These are phyloP conservation scores for Epichloe glyceriae DNA, from an alignment of 2,329 filamentous ascomycete genomes.

Conservation along the genomic window DNA sequence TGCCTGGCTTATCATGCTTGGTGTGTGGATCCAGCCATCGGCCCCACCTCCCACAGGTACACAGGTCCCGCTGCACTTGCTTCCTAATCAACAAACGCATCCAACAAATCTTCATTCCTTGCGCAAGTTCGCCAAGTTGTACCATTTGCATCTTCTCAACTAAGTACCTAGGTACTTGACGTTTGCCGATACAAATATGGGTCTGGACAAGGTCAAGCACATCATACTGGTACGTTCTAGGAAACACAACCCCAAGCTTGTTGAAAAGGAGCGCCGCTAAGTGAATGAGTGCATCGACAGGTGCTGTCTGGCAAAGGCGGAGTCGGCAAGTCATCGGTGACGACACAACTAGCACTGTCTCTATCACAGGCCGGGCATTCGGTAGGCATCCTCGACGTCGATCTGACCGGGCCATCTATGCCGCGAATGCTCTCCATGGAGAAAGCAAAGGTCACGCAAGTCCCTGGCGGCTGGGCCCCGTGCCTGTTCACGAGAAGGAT, in stretches of 20 bases:
- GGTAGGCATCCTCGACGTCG: constrained; percentile 90
- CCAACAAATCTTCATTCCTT: neutral
- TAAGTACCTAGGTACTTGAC: no score
- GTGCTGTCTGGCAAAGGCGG: constrained; percentile 94
- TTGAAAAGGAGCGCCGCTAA: neutral
- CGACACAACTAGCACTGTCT: constrained; percentile 85
- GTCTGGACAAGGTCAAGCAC: constrained; percentile 51
- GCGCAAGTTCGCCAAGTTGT: neutral
- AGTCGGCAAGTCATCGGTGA: constrained; percentile 96
- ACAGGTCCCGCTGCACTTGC: neutral
- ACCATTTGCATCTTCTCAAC: neutral
- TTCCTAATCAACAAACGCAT: neutral
- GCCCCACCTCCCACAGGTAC: neutral
- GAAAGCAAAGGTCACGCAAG: constrained; percentile 77
- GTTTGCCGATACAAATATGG: constrained; percentile 13
- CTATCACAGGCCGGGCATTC: constrained; percentile 75
- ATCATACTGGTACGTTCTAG: constrained; percentile 50
- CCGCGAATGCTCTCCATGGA: constrained; percentile 90
- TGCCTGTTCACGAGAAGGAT: constrained; percentile 60
- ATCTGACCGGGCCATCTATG: constrained; percentile 92
- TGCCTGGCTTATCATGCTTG: no score
- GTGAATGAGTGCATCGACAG: constrained; percentile 17
- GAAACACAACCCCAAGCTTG: neutral
- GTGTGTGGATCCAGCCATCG: neutral
- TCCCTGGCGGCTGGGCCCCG: constrained; percentile 83